Percentiles rank a stretch among this genome's conserved stretches.
phyloP scores from a whole-genome alignment of 208 protist genomes.

The Crithidia sp. region DNA sequence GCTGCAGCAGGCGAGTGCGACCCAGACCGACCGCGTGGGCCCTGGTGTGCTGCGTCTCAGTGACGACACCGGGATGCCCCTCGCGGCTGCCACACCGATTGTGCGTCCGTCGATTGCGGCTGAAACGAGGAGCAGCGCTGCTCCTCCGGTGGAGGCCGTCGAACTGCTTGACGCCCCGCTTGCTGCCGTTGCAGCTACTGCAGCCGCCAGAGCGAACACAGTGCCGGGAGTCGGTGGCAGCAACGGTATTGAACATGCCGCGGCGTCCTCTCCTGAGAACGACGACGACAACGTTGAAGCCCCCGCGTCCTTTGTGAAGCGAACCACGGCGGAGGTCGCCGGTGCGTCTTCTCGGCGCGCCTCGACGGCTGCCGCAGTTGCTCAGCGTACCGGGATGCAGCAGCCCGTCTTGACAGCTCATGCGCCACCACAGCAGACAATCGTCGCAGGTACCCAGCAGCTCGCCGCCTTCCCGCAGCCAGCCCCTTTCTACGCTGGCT shows the following conservation, averaged over 20 bases:
- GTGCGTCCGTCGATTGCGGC: neutral
- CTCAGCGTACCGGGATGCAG: neutral
- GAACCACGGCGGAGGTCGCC: neutral
- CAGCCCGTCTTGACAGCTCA: too few species aligned
- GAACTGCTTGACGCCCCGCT: neutral
- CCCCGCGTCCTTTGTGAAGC: constrained; percentile 25
- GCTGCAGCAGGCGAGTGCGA: neutral
- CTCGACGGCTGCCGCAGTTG: neutral
- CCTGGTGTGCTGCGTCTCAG: neutral
- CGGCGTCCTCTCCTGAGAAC: neutral
- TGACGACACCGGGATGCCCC: neutral
- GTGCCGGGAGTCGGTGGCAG: too few species aligned
- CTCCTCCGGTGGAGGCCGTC: neutral
- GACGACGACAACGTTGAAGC: neutral
- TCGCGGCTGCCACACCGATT: constrained; percentile 1
- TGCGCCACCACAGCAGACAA: too few species aligned
- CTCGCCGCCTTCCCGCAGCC: too few species aligned
- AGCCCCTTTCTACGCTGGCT: too few species aligned
- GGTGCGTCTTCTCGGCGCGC: neutral
- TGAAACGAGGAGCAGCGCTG: neutral
- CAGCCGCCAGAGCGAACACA: too few species aligned
- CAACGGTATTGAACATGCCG: too few species aligned
- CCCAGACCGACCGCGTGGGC: constrained; percentile 4
- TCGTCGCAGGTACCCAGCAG: too few species aligned
- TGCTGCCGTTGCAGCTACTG: too few species aligned